Evolutionary conservation across 495 filamentous ascomycete species (phyloP), one percentile per base, ranked within the genome.

Genomic region (Podospora sp.): DNA sequence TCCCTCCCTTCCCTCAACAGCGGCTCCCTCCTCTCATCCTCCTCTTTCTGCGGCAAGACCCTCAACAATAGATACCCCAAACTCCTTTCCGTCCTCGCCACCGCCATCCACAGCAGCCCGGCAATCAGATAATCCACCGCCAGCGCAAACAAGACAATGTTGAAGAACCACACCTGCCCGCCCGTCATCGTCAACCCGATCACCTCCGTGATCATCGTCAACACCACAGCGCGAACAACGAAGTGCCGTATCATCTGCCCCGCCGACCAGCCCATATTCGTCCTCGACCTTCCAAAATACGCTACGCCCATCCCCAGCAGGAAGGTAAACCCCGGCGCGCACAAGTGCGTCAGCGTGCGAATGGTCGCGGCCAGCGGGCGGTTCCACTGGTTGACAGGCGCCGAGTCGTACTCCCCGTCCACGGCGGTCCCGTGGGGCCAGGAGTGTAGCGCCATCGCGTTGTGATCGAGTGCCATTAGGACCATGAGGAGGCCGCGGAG

Each of bases 231-330:
- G 35, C 77, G 67, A 0, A 70, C 57, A 7, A 72, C 36, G 51
- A 76, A 77, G 53, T 79, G 76, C 46, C 71, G 53, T 9, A 51
- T 62, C 75, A 79, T 71, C 55, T 60, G 64, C 40, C 24, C 26
- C 3, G 64, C 59, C 16, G 67, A 52, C 77, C 77, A 79, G 3
- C 69, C 71, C 0, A 75, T 69, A 12, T 66, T 71, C 8, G 70
- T 68, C 14, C 77, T 71, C 25, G 77, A 78, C 21, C 67, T 60
- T 2, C 72, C 63, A 36, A 79, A 77, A 61, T 78, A 76, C 1
- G 72, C 77, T 8, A 78, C 65, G 36, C 77, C 77, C 68, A 79
- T 76, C n/a, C 77, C 77, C 6, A 79, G 72, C 11, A 79, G 66
- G 46, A 79, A 78, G 6, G 72, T 76, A 52, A 77, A 78, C 12